Percentiles rank a stretch among this genome's conserved stretches.
phyloP scores from a whole-genome alignment of 306 rosid species.

The Quercus alba region DNA sequence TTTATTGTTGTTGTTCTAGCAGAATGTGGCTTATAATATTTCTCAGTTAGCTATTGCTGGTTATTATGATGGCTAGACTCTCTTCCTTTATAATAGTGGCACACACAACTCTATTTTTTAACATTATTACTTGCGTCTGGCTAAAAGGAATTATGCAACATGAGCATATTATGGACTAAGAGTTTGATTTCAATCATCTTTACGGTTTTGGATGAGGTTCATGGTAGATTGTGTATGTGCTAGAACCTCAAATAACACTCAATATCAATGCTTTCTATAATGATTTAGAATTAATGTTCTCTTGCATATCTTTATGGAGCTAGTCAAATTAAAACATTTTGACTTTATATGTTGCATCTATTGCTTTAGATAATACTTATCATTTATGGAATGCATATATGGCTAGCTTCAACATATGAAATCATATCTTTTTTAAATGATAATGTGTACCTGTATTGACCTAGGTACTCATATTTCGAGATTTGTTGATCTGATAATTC shows the following conservation, averaged over 20 bases:
- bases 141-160: slow-evolving; percentile 7
- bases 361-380: background rate
- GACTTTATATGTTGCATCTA: background rate
- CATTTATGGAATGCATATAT: background rate
- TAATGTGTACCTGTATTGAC: background rate
- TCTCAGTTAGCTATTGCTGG: background rate
- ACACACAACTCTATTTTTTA: background rate
- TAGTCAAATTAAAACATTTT: background rate
- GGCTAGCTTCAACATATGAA: background rate
- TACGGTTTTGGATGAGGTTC: slow-evolving; percentile 8
- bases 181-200: slow-evolving; percentile 6
- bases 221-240: slow-evolving; percentile 2
- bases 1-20: background rate
- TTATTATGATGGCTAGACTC: background rate
- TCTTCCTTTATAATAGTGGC: slow-evolving; percentile 1
- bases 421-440: background rate
- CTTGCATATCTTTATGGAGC: background rate
- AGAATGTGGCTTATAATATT: background rate
- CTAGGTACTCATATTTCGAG: background rate
- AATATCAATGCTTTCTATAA: background rate
- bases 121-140: slow-evolving; percentile 4
- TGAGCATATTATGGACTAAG: background rate
- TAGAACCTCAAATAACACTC: background rate
- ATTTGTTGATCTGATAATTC: background rate
- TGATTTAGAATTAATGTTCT: background rate